These are phyloP conservation scores for Mollisiaceae sp. DNA, from an alignment of 2,329 filamentous ascomycete species.

Conservation along the genomic window DNA sequence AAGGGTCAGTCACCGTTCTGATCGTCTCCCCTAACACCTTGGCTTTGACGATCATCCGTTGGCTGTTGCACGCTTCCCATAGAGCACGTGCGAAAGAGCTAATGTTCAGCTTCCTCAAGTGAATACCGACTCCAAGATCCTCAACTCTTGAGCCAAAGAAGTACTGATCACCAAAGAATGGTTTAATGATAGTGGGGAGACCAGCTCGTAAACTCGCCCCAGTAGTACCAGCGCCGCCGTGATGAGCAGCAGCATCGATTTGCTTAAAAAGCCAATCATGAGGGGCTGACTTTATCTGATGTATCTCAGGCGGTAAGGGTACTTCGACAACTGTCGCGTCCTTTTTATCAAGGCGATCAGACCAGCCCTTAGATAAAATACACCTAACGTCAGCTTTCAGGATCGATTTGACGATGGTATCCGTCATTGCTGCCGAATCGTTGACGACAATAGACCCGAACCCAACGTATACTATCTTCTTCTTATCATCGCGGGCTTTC, in stretches of 20 bases:
- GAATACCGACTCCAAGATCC: constrained; percentile 90
- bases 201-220: constrained; percentile 91
- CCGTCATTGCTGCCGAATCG: constrained; percentile 85
- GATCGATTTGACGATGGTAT: constrained; percentile 92
- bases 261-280: constrained; percentile 97
- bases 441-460: constrained; percentile 96
- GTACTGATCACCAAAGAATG: constrained; percentile 97
- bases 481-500: constrained; percentile 78
- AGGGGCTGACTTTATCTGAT: constrained; percentile 86
- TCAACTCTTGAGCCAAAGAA: constrained; percentile 93
- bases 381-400: constrained; percentile 91
- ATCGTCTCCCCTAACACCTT: constrained; percentile 83
- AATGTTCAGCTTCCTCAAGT: constrained; percentile 88
- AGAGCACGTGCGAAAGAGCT: constrained; percentile 82
- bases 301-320: constrained; percentile 77
- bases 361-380: constrained; percentile 96
- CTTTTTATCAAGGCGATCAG: constrained; percentile 74
- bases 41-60: constrained; percentile 91
- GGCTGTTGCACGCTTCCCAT: constrained; percentile 89
- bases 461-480: constrained; percentile 95
- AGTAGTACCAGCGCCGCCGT: constrained; percentile 93
- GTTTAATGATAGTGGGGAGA: constrained; percentile 91
- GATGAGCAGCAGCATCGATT: constrained; percentile 92
- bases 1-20: constrained; percentile 67
- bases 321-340: constrained; percentile 60